Percentiles rank a stretch among this genome's conserved stretches.
Evolutionary conservation across 1,284 basidiomycete species (phyloP).

Genomic region (Sanghuangporus sanghuang): DNA sequence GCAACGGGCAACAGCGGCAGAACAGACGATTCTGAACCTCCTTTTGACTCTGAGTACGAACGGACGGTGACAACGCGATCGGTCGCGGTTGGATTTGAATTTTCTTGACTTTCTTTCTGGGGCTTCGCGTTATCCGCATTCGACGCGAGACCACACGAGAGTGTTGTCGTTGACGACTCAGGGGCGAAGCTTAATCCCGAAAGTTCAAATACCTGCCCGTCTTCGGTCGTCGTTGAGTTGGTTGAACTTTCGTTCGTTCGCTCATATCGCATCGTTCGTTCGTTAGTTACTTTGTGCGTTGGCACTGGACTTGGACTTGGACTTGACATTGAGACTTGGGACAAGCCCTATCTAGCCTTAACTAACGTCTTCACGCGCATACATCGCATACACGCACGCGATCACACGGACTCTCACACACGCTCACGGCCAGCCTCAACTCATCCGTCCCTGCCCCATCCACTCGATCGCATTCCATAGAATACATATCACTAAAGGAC

Average conservation of each 20-base stretch:
- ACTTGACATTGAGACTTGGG: background rate
- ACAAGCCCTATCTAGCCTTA: background rate
- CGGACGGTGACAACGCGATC: too few species aligned
- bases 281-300: background rate
- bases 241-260: background rate
- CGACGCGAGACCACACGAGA: background rate
- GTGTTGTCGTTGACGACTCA: background rate
- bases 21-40: too few species aligned
- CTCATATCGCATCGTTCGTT: background rate
- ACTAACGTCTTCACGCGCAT: background rate
- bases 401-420: background rate
- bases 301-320: background rate
- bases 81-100: too few species aligned
- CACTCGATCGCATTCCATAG: background rate
- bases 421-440: background rate
- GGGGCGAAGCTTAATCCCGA: background rate
- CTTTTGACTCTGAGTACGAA: too few species aligned
- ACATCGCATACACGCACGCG: background rate
- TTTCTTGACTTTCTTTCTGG: background rate
- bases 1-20: too few species aligned
- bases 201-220: background rate
- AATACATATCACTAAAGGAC: background rate
- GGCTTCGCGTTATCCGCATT: background rate
- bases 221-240: background rate
- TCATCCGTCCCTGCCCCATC: background rate